Base-by-base conservation (phyloP, 2,329 filamentous ascomycete genomes). In the Ceratocystis alfenasii region DNA sequence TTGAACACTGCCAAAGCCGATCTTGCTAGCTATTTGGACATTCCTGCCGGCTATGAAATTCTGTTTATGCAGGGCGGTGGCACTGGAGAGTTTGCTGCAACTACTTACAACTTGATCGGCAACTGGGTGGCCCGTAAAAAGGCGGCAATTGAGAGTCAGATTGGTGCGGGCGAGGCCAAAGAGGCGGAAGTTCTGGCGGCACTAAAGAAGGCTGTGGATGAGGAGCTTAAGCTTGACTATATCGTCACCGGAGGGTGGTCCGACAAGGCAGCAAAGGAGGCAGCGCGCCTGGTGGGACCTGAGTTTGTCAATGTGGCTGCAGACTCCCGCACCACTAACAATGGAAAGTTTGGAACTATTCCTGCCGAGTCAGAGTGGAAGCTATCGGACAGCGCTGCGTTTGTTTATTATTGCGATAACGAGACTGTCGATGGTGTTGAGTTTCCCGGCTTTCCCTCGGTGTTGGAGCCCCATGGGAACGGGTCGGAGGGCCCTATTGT, bases 341-440 rank as follows among this genome's bases (percentile, higher is more conserved):
- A 82, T 70, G 90, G 89, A 69, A 96, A 94, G 75, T 97, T 95
- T 74, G 90, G 90, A 67, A 84, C 79, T 68, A 95, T 97, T 63
- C 88, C 93, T 0, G 81, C 86, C 8, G 86, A 92, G 75, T 83
- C 82, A 69, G 82, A 82, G 22, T 96, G 90, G 90, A 87, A 81
- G 44, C 80, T 94, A 6, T 88, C 85, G 50, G 79, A 84, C 70
- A 79, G 83, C 46, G 78, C 87, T 8, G 83, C 90, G 0, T 80
- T 95, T 71, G 87, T 93, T 1, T 97, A 96, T 76, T 92, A 85
- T 74, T 96, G 93, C 75, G 88, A 92, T 75, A 97, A 97, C 71
- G 92, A 97, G 79, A 96, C 90, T 0, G 90, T 95, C 5, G 90
- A 96, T 72, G 92, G 92, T 44, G 90, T 97, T 20, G 93, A 97